Conservation (phyloP, 768 basidiomycete genomes). For the Rhizopogon roseolus region DNA sequence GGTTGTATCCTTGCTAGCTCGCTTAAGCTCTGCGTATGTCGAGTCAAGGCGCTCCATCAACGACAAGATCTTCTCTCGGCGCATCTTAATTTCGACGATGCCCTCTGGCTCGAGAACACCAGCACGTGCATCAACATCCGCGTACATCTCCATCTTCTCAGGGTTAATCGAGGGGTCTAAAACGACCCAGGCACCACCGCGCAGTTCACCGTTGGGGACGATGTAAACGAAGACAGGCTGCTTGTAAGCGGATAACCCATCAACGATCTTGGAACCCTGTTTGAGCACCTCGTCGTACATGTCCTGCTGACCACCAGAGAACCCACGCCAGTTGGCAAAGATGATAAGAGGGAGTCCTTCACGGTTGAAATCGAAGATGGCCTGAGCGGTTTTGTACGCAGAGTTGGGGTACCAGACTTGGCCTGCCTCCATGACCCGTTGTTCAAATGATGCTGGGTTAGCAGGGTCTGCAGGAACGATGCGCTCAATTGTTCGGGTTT, state of each 20-base stretch:
- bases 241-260: slow-evolving; percentile 94
- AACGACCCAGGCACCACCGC: slow-evolving; percentile 99
- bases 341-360: slow-evolving; percentile 96
- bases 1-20: slow-evolving; percentile 68
- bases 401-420: slow-evolving; percentile 99
- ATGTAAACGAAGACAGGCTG: slow-evolving; percentile 98
- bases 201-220: slow-evolving; percentile 96
- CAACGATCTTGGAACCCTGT: slow-evolving; percentile 97
- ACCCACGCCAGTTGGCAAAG: slow-evolving; percentile 99
- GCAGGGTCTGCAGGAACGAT: slow-evolving; percentile 97
- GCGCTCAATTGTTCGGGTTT: slow-evolving; percentile 95
- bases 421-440: slow-evolving; percentile 98
- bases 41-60: slow-evolving; percentile 94
- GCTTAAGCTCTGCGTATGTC: slow-evolving; percentile 77
- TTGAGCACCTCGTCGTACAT: slow-evolving; percentile 98
- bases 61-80: slow-evolving; percentile 84
- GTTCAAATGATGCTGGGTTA: slow-evolving; percentile 94
- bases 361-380: slow-evolving; percentile 97
- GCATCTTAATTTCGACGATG: slow-evolving; percentile 96
- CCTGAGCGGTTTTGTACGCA: slow-evolving; percentile 98
- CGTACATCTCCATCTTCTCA: slow-evolving; percentile 99
- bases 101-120: slow-evolving; percentile 98
- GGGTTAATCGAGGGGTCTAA: slow-evolving; percentile 97
- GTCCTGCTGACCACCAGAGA: slow-evolving; percentile 99
- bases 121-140: slow-evolving; percentile 91